Base-by-base conservation (phyloP, 2,329 filamentous ascomycete genomes). In the Aureobasidium sp. region DNA sequence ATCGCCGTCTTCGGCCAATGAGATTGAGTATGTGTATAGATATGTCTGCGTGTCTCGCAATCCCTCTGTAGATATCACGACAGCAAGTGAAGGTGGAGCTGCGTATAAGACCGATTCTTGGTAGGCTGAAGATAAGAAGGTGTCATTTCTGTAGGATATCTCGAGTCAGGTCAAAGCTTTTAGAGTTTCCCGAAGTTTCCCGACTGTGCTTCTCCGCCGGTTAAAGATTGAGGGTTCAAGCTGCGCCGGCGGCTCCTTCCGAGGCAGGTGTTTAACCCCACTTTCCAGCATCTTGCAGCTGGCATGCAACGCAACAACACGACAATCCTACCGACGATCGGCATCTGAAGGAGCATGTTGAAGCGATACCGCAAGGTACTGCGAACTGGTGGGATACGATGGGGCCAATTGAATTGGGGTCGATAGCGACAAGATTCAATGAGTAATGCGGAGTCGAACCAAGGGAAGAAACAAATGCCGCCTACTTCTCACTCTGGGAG, bases 391-490 rank as follows among this genome's bases (percentile, higher is more conserved):
- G 47, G 57, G 45, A 50, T 29, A 5, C 25, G 6, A 37, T 37
- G 57, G 45, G 30, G 21, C 57, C 45, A 45, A 36, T 60, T n/a
- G 57, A 30, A 21, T 48, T 42, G 45, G n/a, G 47, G 29, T 44
- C 21, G 57, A 60, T 60, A 51, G 34, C 55, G 44, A 59, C 44
- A 29, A 14, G 13, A 36, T 25, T 11, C 13, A 11, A 50, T 59
- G 45, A 59, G 57, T 59, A 59, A 59, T 59, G 57, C 45, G 57
- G 45, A 50, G 57, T 44, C 44, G 13, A 44, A 47, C 14, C 21
- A 25, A 50, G 44, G n/a, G 32, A 13, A 34, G 34, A 59, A 47
- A 59, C 57, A 59, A 29, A 50, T 59, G 7, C 42, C 54, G 44
- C 54, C 54, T 58, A 29, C 32, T 34, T 39, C 32, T n/a, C 14